Conservation (phyloP, 371 early-diverging fungal species). For the Mortierella sp. region DNA sequence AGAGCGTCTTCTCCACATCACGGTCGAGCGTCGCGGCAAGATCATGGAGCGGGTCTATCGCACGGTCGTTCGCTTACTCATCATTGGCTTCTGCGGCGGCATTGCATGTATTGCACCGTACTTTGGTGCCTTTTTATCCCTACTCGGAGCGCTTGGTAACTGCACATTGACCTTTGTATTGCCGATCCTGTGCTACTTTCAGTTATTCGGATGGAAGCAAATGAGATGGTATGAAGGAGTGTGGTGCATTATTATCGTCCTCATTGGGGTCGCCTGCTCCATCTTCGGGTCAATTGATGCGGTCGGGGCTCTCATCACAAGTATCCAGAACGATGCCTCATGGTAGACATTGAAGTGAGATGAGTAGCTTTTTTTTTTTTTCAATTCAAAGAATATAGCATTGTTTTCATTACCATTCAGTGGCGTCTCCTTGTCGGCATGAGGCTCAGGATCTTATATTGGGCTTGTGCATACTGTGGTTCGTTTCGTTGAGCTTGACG, state of each 20-base stretch:
- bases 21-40: conserved; percentile 60
- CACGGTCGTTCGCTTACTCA: conserved; percentile 58
- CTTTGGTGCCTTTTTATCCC: conserved; percentile 79
- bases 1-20: conserved; percentile 68
- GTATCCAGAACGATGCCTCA: conserved; percentile 17
- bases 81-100: conserved; percentile 60
- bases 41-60: conserved; percentile 64
- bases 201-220: conserved; percentile 69
- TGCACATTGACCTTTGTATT: conserved; percentile 80
- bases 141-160: conserved; percentile 81
- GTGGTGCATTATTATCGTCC: conserved; percentile 67
- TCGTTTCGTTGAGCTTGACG: too few relatives aligned
- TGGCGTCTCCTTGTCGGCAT: too few relatives aligned
- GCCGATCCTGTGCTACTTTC: conserved; percentile 79
- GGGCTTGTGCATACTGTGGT: too few relatives aligned
- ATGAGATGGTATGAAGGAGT: conserved; percentile 66
- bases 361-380: too few relatives aligned
- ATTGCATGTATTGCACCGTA: conserved; percentile 76
- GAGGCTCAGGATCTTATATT: too few relatives aligned
- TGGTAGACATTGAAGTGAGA: too few relatives aligned
- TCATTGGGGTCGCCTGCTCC: conserved; percentile 75
- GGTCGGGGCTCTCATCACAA: conserved; percentile 40
- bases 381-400: too few relatives aligned
- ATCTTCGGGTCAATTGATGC: conserved; percentile 81
- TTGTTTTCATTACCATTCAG: too few relatives aligned